Percentiles rank a stretch among this genome's conserved stretches.
These are phyloP conservation scores for Deinandra increscens DNA, from an alignment of 129 eudicot genomes.

Conservation along the genomic window DNA sequence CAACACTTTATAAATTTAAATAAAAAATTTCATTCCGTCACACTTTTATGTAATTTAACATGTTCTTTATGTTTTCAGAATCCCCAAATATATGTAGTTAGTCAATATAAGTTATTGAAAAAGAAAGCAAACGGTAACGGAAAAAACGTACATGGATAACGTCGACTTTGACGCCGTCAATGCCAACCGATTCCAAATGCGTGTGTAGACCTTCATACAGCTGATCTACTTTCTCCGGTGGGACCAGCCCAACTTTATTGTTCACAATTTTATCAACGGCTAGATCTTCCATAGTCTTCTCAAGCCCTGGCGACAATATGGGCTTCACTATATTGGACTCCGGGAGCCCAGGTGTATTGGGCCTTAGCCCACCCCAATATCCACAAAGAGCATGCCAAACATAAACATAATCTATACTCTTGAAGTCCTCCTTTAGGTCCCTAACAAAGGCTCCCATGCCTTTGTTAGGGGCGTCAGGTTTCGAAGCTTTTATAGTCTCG, in stretches of 20 bases:
- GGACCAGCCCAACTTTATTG: constrained; percentile 77
- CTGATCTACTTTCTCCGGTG: constrained; percentile 58
- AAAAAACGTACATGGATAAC: constrained; percentile 72
- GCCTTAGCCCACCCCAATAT: constrained; percentile 95
- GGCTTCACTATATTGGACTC: constrained; percentile 57
- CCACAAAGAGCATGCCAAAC: constrained; percentile 99
- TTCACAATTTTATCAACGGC: constrained; percentile 94
- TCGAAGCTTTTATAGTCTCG: constrained; percentile 58
- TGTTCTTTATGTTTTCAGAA: too few species aligned
- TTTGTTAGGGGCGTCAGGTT: constrained; percentile 27
- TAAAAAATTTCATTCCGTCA: background rate
- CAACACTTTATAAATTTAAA: background rate
- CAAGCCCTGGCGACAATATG: constrained; percentile 63
- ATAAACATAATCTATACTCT: constrained; percentile 66
- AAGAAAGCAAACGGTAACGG: background rate
- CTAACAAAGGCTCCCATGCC: constrained; percentile 82
- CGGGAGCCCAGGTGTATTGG: constrained; percentile 56
- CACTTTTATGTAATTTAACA: background rate
- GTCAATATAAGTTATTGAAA: too few species aligned
- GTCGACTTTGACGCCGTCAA: constrained; percentile 93
- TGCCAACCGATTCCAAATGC: constrained; percentile 66
- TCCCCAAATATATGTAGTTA: too few species aligned
- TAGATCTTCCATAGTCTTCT: constrained; percentile 84
- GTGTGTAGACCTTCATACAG: constrained; percentile 87
- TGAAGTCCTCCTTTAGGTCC: constrained; percentile 64